A percentile compares a stretch with the other conserved stretches of the same genome.
These are phyloP conservation scores for Diaporthe ampelina DNA, from an alignment of 2,329 filamentous ascomycete genomes.

Conservation along the genomic window DNA sequence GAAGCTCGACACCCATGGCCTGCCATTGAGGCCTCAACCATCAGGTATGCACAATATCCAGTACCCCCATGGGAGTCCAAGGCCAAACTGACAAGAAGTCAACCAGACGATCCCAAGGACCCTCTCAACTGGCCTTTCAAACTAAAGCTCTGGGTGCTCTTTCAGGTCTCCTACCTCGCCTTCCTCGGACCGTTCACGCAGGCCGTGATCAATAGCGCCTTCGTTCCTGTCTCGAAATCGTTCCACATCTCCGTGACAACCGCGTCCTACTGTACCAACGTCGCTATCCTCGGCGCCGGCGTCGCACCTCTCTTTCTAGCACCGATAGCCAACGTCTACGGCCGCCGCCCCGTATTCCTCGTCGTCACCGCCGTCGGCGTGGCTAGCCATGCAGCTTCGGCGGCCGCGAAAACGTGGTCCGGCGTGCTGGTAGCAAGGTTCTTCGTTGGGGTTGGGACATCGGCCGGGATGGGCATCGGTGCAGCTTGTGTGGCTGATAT, in stretches of 20 bases:
- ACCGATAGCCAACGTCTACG: constrained; percentile 20
- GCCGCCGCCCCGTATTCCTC: constrained; percentile 19
- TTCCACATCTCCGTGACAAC: neutral
- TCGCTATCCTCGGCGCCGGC: constrained; percentile 19
- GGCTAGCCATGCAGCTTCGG: neutral
- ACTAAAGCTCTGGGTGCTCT: constrained; percentile 22
- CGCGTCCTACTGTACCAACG: constrained; percentile 12
- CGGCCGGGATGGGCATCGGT: constrained; percentile 14
- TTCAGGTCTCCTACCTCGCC: constrained; percentile 17
- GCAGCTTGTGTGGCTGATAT: constrained; percentile 10
- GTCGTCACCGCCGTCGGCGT: neutral
- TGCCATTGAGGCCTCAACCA: constrained; percentile 11
- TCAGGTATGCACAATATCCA: neutral
- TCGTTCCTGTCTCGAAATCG: constrained; percentile 3
- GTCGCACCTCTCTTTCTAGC: constrained; percentile 9
- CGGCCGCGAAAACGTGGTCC: neutral
- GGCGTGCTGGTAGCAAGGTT: neutral
- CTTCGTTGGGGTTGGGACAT: constrained; percentile 18
- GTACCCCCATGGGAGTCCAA: neutral
- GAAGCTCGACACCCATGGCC: constrained; percentile 3
- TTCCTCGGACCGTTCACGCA: neutral
- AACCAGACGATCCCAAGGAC: neutral
- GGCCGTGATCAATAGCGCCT: constrained; percentile 9
- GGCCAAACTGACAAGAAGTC: neutral
- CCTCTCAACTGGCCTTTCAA: constrained; percentile 13